A percentile compares a stretch with the other conserved stretches of the same genome.
phyloP scores from a whole-genome alignment of 495 filamentous ascomycete genomes.

The Trichoderma parareesei region DNA sequence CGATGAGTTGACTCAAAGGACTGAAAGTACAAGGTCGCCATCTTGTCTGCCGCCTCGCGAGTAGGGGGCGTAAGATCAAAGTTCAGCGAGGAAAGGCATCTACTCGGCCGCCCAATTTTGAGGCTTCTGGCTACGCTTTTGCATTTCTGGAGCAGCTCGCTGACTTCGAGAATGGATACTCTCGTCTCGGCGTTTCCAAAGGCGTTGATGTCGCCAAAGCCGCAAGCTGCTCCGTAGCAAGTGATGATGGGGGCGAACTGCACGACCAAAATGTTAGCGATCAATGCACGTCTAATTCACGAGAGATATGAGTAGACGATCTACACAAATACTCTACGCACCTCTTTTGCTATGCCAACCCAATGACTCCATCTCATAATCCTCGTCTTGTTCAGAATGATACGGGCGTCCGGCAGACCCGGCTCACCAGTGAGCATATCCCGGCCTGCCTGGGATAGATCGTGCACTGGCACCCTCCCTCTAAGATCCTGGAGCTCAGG shows the following conservation, averaged over 20 bases:
- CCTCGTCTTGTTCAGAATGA: slow-evolving; percentile 29
- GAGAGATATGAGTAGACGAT: too few relatives aligned
- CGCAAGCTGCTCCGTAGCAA: slow-evolving; percentile 16
- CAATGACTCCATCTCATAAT: slow-evolving; percentile 37
- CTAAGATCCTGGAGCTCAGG: slow-evolving; percentile 17
- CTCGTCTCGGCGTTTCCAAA: slow-evolving; percentile 17
- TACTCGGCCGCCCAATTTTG: slow-evolving; percentile 24
- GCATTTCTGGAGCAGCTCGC: slow-evolving; percentile 27
- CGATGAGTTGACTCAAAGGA: slow-evolving; percentile 50
- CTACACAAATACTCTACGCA: slow-evolving; percentile 22
- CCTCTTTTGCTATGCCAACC: slow-evolving; percentile 33
- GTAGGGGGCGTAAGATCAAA: slow-evolving; percentile 33
- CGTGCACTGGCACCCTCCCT: slow-evolving; percentile 15
- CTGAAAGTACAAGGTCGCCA: slow-evolving; percentile 46
- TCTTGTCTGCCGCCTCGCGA: slow-evolving; percentile 34
- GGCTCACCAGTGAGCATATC: slow-evolving; percentile 21
- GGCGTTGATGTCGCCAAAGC: slow-evolving; percentile 6
- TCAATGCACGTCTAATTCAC: too few relatives aligned
- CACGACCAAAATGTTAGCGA: too few relatives aligned
- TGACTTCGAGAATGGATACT: slow-evolving; percentile 20
- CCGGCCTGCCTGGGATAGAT: slow-evolving; percentile 17
- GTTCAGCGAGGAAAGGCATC: slow-evolving; percentile 18
- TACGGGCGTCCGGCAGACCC: slow-evolving; percentile 21
- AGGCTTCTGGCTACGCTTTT: slow-evolving; percentile 21
- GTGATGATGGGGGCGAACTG: slow-evolving; percentile 9